Percentiles rank a stretch among this genome's conserved stretches.
phyloP scores from a whole-genome alignment of 2,329 filamentous ascomycete genomes.

The Fusarium pilosicola region DNA sequence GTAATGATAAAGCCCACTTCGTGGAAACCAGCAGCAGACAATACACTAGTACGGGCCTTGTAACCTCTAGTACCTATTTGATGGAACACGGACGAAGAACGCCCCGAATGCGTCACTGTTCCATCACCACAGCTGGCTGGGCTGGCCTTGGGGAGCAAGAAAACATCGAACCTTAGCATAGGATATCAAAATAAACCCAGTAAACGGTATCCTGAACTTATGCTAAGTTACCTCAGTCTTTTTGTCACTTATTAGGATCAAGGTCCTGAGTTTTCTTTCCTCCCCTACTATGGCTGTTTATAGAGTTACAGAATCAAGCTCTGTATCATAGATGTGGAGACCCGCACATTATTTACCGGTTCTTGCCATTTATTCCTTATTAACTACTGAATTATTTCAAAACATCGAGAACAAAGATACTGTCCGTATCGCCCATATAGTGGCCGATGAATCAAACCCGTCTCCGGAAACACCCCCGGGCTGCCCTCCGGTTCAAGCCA shows the following conservation, averaged over 20 bases:
- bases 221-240: background rate
- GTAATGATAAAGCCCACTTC: constrained; percentile 29
- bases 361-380: background rate
- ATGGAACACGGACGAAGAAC: constrained; percentile 8
- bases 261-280: background rate
- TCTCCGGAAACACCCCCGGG: constrained; percentile 37
- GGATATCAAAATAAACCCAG: background rate
- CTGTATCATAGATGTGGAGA: constrained; percentile 13
- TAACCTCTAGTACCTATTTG: background rate
- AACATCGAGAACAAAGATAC: background rate
- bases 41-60: constrained; percentile 6
- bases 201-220: background rate
- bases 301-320: constrained; percentile 2
- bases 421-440: constrained; percentile 1
- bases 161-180: background rate
- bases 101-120: constrained; percentile 32
- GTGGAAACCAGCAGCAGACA: constrained; percentile 3
- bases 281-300: background rate
- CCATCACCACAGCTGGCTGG: constrained; percentile 1
- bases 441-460: constrained; percentile 29
- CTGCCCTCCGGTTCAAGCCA: constrained; percentile 27
- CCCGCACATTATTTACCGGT: background rate
- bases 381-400: background rate
- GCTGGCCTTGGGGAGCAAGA: background rate
- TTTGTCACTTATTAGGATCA: background rate